Base-by-base conservation (phyloP, 164 flowering plant genomes). In the Macadamia tetraphylla region DNA sequence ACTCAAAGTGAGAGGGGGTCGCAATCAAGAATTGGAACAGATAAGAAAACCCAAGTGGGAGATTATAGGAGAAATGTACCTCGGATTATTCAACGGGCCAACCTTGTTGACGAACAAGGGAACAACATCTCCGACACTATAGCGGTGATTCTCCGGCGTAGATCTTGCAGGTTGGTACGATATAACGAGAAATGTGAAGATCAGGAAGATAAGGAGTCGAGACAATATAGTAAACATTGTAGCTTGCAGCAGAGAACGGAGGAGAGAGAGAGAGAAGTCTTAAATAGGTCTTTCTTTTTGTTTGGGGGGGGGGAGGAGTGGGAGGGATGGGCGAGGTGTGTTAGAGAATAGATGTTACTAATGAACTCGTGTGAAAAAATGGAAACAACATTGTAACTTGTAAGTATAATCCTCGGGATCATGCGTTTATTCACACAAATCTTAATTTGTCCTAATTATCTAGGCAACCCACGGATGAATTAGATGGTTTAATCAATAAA, bases 61-160 rank as follows among this genome's bases (percentile, higher is more conserved):
- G n/a, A 7, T 18, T 12, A n/a, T 18, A 13, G 14, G 30, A 59
- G 57, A 35, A 59, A 31, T 13, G 40, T 75, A 90, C 96, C 96
- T 86, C 71, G 96, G 96, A 75, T 88, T 90, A 75, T 81, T 70
- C 69, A 87, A 72, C 9, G 92, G 88, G 6, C 92, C 96, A 49
- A 84, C 81, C 75, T 82, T 88, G 81, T 85, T 85, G 66, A 74
- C 91, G 70, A 80, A 88, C 30, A 88, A 63, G 29, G 90, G 88
- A 55, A 86, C 88, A 6, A 6, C 60, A 75, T 90, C 88, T 31
- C 89, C 96, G 1, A 75, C 82, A 65, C 80, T 75, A 82, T 87
- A 90, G n/a, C 67, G 76, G 59, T 82, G 87, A 66, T 83, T 65
- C 48, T 35, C 29, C n/a, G 69, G 42, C 8, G 82, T 71, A 15